phyloP scores from a whole-genome alignment of 1,139 yeast species.

The Casaregolazyma suthepensis region DNA sequence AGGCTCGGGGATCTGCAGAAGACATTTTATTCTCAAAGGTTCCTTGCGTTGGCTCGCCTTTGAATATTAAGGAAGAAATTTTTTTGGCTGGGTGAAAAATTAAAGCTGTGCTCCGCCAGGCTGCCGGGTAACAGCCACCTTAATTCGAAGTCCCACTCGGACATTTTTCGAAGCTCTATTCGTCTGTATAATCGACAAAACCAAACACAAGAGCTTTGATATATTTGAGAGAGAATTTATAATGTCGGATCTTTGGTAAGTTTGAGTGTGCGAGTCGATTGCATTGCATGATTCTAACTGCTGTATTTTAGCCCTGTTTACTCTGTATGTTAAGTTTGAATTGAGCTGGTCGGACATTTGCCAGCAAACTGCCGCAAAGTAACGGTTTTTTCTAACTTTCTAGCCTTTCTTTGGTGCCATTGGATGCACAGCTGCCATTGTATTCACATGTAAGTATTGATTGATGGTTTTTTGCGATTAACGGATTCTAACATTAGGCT shows the following conservation, averaged over 20 bases:
- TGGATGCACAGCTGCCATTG: slow-evolving; percentile 98
- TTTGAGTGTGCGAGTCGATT: slow-evolving; percentile 6
- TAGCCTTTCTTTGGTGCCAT: slow-evolving; percentile 92
- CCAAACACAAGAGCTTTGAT: slow-evolving; percentile 2
- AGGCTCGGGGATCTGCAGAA: slow-evolving; percentile 53
- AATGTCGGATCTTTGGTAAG: slow-evolving; percentile 37
- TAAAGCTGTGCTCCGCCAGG: neutral
- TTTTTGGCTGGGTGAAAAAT: neutral
- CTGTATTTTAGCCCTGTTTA: slow-evolving; percentile 54
- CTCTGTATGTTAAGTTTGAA: slow-evolving; percentile 40
- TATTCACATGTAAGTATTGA: slow-evolving; percentile 63
- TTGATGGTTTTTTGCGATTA: neutral
- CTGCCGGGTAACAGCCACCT: neutral
- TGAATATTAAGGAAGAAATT: slow-evolving; percentile 5
- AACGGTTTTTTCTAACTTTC: slow-evolving; percentile 16
- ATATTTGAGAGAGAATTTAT: slow-evolving; percentile 1
- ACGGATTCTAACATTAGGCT: slow-evolving; percentile 25
- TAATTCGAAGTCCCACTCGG: neutral
- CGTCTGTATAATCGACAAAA: neutral
- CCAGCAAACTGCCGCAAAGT: neutral
- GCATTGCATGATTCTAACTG: slow-evolving; percentile 1
- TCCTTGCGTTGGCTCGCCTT: slow-evolving; percentile 27
- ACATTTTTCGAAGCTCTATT: neutral
- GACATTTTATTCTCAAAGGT: slow-evolving; percentile 27
- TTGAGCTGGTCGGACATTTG: neutral